Base-by-base conservation (phyloP, 2,329 filamentous ascomycete species). In the Curvularia lunata region DNA sequence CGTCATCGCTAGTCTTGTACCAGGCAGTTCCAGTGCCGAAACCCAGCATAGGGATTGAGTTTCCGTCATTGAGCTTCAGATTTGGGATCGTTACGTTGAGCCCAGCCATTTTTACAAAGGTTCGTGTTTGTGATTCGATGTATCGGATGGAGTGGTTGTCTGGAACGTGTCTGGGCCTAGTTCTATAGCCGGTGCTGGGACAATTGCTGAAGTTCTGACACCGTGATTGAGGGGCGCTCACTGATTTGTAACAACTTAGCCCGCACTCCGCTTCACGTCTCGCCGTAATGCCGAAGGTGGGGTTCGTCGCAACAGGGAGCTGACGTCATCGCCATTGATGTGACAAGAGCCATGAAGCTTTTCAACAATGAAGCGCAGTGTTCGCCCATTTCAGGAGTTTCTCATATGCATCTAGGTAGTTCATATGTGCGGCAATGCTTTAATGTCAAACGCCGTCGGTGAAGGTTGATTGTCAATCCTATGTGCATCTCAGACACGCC, bases 11-110 rank as follows among this genome's bases (percentile, higher is more conserved):
- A 4, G 72, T 72, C 65, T 84, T 84, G 72, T 85, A 90, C 77
- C 81, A 87, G 23, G 89, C 88, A 0, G 89, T 91, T 41, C 90
- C 90, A 4, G 90, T 84, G 23, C 90, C 90, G 67, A 90, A 92
- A 40, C 82, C 87, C 18, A 92, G 79, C 81, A 90, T 83, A 10
- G 90, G 90, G 52, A 93, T 90, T 56, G 86, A 83, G 59, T 86
- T 85, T 60, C 89, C 90, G 79, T 93, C 88, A 65, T 90, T 91
- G 55, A 93, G 81, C 78, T 88, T 90, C 53, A 92, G 75, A 53
- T 76, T 80, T 1, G 87, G 87, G 38, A 84, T 88, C 1, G 78
- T 78, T 5, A 76, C 72, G 58, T 78, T 60, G 27, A 80, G 75
- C 19, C 79, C 73, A n/a, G 78, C 77, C 78, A 80, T 80, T 38